Base-by-base conservation (phyloP, 1,139 yeast species). In the Eremothecium cymbalariae region DNA sequence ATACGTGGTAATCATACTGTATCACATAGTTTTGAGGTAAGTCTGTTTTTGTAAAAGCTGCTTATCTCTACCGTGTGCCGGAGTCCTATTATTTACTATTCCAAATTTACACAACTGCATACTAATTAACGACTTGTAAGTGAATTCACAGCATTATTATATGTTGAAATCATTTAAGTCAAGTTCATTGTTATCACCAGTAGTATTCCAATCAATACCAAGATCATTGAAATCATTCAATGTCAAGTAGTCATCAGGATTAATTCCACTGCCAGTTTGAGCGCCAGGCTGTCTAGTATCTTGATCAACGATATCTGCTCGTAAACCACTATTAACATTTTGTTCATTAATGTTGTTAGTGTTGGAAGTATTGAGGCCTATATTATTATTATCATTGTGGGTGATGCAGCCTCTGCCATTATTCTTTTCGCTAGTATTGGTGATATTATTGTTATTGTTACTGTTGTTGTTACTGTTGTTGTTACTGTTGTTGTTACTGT, bases 121-220 rank as follows among this genome's bases (percentile, higher is more conserved):
- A n/a, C n/a, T n/a, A n/a, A n/a, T n/a, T n/a, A n/a, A n/a, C n/a
- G n/a, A n/a, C n/a, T n/a, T n/a, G n/a, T n/a, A n/a, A n/a, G n/a
- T n/a, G n/a, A n/a, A n/a, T n/a, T n/a, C n/a, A n/a, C n/a, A n/a
- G n/a, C n/a, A n/a, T n/a, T n/a, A 9, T 38, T 40, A 55, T 28
- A 54, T 48, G 38, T 51, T 54, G 31, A 55, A 55, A n/a, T 44
- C 49, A 30, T 47, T 46, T 18, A 53, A 40, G 33, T 53, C 57
- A 29, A 54, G 31, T 19, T 53, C 59, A n/a, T 46, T 48, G 9
- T 46, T 43, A 24, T 51, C 57, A 7, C 52, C 56, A 8, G 45
- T 43, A 1, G 47, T 50, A 45, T 56, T 34, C 66, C 64, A 51
- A 28, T 57, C 62, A 26, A 58, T 47, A 33, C 57, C 57, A 18